Evolutionary conservation across 805 yeast genomes (phyloP).

Genomic region (Komagataella mondaviorum): DNA sequence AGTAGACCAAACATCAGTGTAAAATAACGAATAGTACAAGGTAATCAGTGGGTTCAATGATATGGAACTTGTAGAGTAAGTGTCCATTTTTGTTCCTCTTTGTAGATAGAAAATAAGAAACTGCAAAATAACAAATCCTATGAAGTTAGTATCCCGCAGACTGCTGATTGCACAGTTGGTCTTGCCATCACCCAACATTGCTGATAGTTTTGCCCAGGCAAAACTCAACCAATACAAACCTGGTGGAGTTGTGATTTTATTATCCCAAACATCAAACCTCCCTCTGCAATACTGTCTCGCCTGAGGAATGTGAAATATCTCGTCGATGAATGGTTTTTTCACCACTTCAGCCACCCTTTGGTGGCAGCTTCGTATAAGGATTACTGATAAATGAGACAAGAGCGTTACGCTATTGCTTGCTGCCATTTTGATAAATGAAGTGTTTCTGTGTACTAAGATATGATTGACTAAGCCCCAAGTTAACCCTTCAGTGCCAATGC

Average conservation of each 20-base stretch:
- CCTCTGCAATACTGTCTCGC: slow-evolving; percentile 52
- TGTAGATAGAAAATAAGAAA: slow-evolving; percentile 8
- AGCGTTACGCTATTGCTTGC: background rate
- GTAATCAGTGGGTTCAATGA: slow-evolving; percentile 57
- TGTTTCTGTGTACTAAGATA: background rate
- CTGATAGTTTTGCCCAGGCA: slow-evolving; percentile 23
- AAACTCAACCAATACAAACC: slow-evolving; percentile 55
- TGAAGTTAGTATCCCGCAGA: slow-evolving; percentile 44
- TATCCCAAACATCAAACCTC: slow-evolving; percentile 61
- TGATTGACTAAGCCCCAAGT: background rate
- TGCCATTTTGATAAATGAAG: background rate
- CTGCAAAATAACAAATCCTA: slow-evolving; percentile 36
- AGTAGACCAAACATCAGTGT: slow-evolving; percentile 92
- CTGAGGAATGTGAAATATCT: slow-evolving; percentile 77
- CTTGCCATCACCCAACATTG: slow-evolving; percentile 17
- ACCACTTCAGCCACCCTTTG: background rate
- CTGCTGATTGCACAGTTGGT: slow-evolving; percentile 21
- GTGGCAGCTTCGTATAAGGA: background rate
- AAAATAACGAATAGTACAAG: slow-evolving; percentile 65
- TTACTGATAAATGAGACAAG: background rate
- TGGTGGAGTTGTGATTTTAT: slow-evolving; percentile 93
- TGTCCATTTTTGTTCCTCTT: slow-evolving; percentile 2
- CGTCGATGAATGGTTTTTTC: slow-evolving; percentile 32
- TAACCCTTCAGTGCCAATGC: background rate
- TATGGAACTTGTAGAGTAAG: slow-evolving; percentile 15